phyloP scores from a whole-genome alignment of 2,329 filamentous ascomycete species.

The Colletotrichum spaethianum region DNA sequence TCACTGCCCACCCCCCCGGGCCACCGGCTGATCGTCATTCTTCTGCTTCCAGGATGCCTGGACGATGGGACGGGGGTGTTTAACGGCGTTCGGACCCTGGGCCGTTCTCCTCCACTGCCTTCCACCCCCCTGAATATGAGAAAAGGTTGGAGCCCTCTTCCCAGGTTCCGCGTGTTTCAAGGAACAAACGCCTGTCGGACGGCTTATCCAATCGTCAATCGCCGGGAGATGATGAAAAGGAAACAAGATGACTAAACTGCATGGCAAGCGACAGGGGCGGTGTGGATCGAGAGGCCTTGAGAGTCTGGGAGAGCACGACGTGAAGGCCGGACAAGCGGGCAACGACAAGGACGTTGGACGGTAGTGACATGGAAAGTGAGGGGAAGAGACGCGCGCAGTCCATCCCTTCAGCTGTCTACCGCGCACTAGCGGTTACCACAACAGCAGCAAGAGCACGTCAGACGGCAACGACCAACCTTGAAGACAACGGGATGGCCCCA shows the following conservation, averaged over 20 bases:
- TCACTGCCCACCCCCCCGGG: not conserved
- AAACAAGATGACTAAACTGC: slow-evolving; percentile 15
- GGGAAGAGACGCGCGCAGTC: slow-evolving; percentile 6
- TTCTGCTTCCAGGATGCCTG: slow-evolving; percentile 32
- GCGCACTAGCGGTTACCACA: slow-evolving; percentile 19
- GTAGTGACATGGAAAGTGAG: not conserved
- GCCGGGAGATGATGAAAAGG: not conserved
- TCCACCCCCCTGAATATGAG: not conserved
- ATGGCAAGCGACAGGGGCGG: slow-evolving; percentile 13
- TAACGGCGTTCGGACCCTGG: slow-evolving; percentile 34
- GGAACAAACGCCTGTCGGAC: slow-evolving; percentile 21
- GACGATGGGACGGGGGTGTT: slow-evolving; percentile 8
- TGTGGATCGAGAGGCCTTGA: slow-evolving; percentile 16
- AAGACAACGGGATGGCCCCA: not conserved
- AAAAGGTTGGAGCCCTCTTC: slow-evolving; percentile 28
- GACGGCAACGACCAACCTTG: not conserved
- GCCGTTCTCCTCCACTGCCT: not conserved
- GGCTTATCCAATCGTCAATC: slow-evolving; percentile 21
- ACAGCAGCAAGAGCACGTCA: slow-evolving; percentile 11
- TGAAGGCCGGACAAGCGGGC: slow-evolving; percentile 9
- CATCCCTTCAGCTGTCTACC: not conserved
- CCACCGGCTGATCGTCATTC: slow-evolving; percentile 38
- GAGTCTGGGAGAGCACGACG: slow-evolving; percentile 23
- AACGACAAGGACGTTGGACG: slow-evolving; percentile 13
- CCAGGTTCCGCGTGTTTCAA: slow-evolving; percentile 39